Base-by-base conservation (phyloP, 306 rosid species). In the Dalbergia oliveri region DNA sequence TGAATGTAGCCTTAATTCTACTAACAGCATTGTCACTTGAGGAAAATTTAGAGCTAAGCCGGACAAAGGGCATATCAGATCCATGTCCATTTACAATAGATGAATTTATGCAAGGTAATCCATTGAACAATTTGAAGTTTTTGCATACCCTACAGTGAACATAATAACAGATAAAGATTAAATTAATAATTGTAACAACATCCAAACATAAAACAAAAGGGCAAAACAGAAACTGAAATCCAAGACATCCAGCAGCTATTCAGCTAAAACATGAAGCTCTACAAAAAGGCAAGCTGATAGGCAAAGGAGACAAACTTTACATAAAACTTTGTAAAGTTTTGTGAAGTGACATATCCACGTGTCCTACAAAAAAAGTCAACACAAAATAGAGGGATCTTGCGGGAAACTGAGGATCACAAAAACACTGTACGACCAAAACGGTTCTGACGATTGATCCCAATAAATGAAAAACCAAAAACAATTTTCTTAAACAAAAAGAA, bases 1-100 rank as follows among this genome's bases (percentile, higher is more conserved):
- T 83, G 59, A 92, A 54, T 9, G 90, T 31, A 67, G 96, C 90
- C 82, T 90, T 84, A 47, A 79, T 77, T 79, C 80, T 78, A 37
- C 82, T 57, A 21, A 58, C 54, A 61, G 79, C 86, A 73, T 49
- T 84, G 50, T 60, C 53, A 51, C 82, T 85, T 45, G 86, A 65
- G 26, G 84, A 62, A 33, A 82, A 61, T 61, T 84, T 91, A 69
- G 86, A 81, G 63, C 78, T 81, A 57, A 88, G 39, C 62, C 66
- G 87, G 70, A 59, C 72, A 62, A 73, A 82, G 12, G 89, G 81
- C 13, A 86, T 68, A 59, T 84, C 81, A 33, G 79, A 79, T 47
- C 78, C 23, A 45, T 53, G 19, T 33, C 86, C 83, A 23, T 34
- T 83, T 70, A 82, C 45, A 14, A 50, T 13, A 12, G 18, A 50